Conservation (phyloP, 805 yeast species). For the Metschnikowia lochheadii region DNA sequence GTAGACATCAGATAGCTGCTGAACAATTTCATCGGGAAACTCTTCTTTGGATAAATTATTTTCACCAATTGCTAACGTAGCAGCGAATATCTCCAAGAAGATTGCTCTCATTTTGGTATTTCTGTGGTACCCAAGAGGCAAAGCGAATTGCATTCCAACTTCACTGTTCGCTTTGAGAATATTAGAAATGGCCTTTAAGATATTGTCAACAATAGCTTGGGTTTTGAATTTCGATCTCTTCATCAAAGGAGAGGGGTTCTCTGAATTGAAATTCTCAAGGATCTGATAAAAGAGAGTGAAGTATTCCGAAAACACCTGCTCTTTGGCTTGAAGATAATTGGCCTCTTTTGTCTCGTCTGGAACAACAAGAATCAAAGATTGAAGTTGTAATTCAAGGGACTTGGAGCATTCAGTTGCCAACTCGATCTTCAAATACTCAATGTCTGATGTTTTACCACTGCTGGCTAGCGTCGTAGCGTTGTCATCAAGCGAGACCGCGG, state of each 20-base stretch:
- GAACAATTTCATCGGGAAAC: slow-evolving; percentile 24
- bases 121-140: slow-evolving; percentile 74
- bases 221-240: slow-evolving; percentile 48
- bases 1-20: slow-evolving; percentile 32
- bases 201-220: slow-evolving; percentile 54
- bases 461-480: slow-evolving; percentile 14
- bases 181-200: slow-evolving; percentile 62
- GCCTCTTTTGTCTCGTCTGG: slow-evolving; percentile 52
- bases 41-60: slow-evolving; percentile 20
- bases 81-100: slow-evolving; percentile 72
- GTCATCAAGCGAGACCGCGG: slow-evolving; percentile 37
- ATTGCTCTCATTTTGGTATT: slow-evolving; percentile 64
- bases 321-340: slow-evolving; percentile 51
- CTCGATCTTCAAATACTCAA: slow-evolving; percentile 50
- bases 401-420: slow-evolving; percentile 62
- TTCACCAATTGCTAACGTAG: slow-evolving; percentile 46
- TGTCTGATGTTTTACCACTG: slow-evolving; percentile 25
- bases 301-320: slow-evolving; percentile 63
- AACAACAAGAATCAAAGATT: slow-evolving; percentile 54
- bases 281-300: slow-evolving; percentile 58
- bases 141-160: slow-evolving; percentile 68
- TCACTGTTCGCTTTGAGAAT: slow-evolving; percentile 69
- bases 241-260: slow-evolving; percentile 14
- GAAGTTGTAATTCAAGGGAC: slow-evolving; percentile 52
- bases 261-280: slow-evolving; percentile 41